Base-by-base conservation (phyloP, 2,329 filamentous ascomycete genomes). In the Fusarium sp. region DNA sequence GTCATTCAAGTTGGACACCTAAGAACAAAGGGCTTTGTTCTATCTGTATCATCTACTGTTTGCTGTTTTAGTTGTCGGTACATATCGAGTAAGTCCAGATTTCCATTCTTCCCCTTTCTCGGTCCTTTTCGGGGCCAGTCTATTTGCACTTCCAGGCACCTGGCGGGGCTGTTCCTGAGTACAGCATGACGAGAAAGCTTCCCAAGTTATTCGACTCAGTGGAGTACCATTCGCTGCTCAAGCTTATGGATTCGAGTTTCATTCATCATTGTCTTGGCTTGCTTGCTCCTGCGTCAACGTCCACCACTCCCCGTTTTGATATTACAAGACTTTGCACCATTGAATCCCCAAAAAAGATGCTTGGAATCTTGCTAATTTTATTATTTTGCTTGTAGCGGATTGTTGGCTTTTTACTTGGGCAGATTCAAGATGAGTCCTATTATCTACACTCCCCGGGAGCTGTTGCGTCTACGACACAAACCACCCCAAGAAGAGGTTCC, bases 381-480 rank as follows among this genome's bases (percentile, higher is more conserved):
- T 60, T 68, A 63, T 63, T 77, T 67, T 75, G 63, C 72, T 58
- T 52, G 53, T 74, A 78, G 75, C 64, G 76, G 59, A 72, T 35
- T 46, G 11, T 70, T 63, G 46, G n/a, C 84, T 61, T 83, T 83
- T 66, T 80, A 78, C 65, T 81, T 79, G 65, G 70, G 82, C 62
- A 63, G 74, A 46, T 54, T 74, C 74, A 74, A 75, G 55, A 86
- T 86, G 84, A 76, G 77, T 55, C 77, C 79, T 15, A 78, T 77
- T 42, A 80, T 72, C 13, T 87, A 87, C 68, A 80, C 78, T 11
- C 74, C 81, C 50, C 73, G 76, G 35, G 83, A 87, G 74, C 78
- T 87, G n/a, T 75, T 86, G 43, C 72, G 71, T 44, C 68, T 81
- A 57, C 75, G 75, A 61, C 66, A 76, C 31, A 38, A 39, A n/a